Evolutionary conservation across 2,329 filamentous ascomycete species (phyloP), one percentile per base, ranked within the genome.

Genomic region (Fusarium virguliforme): DNA sequence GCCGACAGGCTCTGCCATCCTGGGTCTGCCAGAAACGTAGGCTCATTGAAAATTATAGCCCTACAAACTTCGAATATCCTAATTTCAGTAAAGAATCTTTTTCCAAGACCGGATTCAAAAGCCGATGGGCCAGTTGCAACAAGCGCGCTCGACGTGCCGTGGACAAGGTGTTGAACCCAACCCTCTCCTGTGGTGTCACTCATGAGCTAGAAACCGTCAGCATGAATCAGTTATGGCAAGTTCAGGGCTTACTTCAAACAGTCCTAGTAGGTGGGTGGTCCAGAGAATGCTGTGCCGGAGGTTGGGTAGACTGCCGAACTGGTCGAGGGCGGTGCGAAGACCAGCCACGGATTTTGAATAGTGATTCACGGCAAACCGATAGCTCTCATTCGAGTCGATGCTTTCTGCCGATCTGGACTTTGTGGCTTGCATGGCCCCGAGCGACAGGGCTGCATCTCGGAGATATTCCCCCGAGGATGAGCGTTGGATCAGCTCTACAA

Each of bases 141-240:
- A 1, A 81, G 65, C 0, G 80, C 79, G 1, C 66, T 78, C 0
- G 77, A 75, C 0, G 80, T 81, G 8, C 80, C 80, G 26, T 80
- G 76, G 0, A 81, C 76, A 26, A 81, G 72, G 10, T 81, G 80
- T 6, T 79, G 78, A 4, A 80, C 35, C 80, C 80, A 81, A 0
- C 77, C 79, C 18, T 76, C 64, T 0, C 78, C 80, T 0, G 78
- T 77, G 0, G 73, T 62, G 28, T 81, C 79, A 1, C 71, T 76
- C 73, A 81, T 77, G 2, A 81, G 74, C 80, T 81, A 9, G 0
- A 22, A 0, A 1, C 1, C 13, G n/a, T 32, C 15, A 43, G n/a
- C 3, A 12, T 35, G 0, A 10, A 3, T 4, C n/a, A 6, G 0
- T 3, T 10, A 5, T 1, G 1, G 4, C 2, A 3, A 8, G 5